Evolutionary conservation across 2,329 filamentous ascomycete genomes (phyloP).

Genomic region (Colletotrichum gloeosporioides): DNA sequence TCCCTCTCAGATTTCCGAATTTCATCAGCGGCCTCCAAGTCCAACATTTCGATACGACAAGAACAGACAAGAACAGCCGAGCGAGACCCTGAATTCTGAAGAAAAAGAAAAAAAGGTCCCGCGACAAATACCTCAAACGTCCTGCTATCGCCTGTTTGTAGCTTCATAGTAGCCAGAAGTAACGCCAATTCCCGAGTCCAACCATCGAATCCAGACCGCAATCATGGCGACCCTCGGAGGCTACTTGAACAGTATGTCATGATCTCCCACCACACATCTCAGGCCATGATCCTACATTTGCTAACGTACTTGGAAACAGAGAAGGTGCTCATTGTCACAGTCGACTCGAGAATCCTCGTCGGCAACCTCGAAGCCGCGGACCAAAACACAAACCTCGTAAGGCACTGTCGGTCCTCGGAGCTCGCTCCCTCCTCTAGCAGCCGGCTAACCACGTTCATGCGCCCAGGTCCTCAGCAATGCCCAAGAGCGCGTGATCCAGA

Average conservation of each 20-base stretch:
- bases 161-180: neutral
- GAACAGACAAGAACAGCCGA: neutral
- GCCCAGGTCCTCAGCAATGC: slow-evolving; percentile 77
- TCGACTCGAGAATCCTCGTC: slow-evolving; percentile 85
- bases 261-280: neutral
- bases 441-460: neutral
- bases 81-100: neutral
- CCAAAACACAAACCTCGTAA: slow-evolving; percentile 85
- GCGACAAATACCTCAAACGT: neutral
- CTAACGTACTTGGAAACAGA: slow-evolving; percentile 59
- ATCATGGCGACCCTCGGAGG: slow-evolving; percentile 50
- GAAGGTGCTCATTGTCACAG: slow-evolving; percentile 89
- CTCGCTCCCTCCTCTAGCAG: neutral
- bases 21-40: slow-evolving; percentile 1
- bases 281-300: slow-evolving; percentile 14
- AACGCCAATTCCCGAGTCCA: neutral
- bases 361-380: slow-evolving; percentile 88
- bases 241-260: slow-evolving; percentile 47
- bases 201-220: neutral
- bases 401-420: slow-evolving; percentile 20
- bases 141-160: neutral
- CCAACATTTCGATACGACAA: slow-evolving; percentile 3
- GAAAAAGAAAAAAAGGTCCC: neutral
- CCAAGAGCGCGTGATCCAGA: slow-evolving; percentile 88
- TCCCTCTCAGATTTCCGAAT: slow-evolving; percentile 15